These are phyloP conservation scores for Xylaria polymorpha DNA, from an alignment of 2,329 filamentous ascomycete species.

Conservation along the genomic window DNA sequence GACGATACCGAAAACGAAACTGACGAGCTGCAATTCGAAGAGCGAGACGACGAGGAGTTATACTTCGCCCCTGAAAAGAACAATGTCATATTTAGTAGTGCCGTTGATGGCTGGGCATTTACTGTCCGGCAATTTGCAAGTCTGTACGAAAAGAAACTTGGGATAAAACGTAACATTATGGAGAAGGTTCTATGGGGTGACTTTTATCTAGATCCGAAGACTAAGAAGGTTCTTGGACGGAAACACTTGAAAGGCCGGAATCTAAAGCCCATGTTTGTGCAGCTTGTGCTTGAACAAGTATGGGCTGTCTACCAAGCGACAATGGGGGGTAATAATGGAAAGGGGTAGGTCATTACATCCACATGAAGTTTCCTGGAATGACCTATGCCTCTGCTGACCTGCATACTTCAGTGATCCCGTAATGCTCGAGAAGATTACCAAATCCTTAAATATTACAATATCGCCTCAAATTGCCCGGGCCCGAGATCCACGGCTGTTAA, in stretches of 20 bases:
- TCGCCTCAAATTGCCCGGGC: slow-evolving; percentile 86
- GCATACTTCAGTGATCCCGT: slow-evolving; percentile 70
- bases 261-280: slow-evolving; percentile 97
- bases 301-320: slow-evolving; percentile 97
- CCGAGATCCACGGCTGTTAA: slow-evolving; percentile 82
- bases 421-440: slow-evolving; percentile 93
- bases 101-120: slow-evolving; percentile 99
- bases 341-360: slow-evolving; percentile 67
- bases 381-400: slow-evolving; percentile 38
- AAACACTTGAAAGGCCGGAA: slow-evolving; percentile 94
- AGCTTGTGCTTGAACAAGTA: slow-evolving; percentile 92
- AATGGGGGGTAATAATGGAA: slow-evolving; percentile 81
- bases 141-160: slow-evolving; percentile 95
- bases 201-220: slow-evolving; percentile 96
- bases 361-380: neutral
- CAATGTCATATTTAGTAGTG: slow-evolving; percentile 98
- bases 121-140: slow-evolving; percentile 93
- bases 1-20: slow-evolving; percentile 63
- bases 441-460: slow-evolving; percentile 85
- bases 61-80: slow-evolving; percentile 99
- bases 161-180: slow-evolving; percentile 86
- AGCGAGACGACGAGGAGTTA: slow-evolving; percentile 93
- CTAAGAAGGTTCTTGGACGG: slow-evolving; percentile 87
- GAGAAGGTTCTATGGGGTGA: slow-evolving; percentile 98
- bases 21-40: slow-evolving; percentile 80